Evolutionary conservation across 768 basidiomycete species (phyloP), one percentile per base, ranked within the genome.

Genomic region (Termitomyces sp.): DNA sequence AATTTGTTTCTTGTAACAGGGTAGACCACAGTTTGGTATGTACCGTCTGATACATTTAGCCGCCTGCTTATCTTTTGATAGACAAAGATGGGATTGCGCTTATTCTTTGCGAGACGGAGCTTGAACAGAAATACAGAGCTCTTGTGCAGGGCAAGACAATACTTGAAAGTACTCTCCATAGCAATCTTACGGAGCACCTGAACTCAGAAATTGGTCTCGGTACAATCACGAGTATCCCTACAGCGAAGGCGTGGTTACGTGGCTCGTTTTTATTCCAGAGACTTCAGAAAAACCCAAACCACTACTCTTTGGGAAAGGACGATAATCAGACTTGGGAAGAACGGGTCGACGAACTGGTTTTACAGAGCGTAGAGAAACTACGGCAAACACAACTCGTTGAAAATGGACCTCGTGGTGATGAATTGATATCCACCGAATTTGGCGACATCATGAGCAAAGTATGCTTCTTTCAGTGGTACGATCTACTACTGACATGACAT

Each of bases 201-300:
- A 98, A 98, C 64, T 93, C 93, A 2, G 96, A 99, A 71, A 88
- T 98, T 53, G 87, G 87, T 0, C 77, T 98, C 10, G 82, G 85
- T 2, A 94, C 95, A 0, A 94, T 99, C 63, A 83, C 77, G 3
- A 76, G 79, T 60, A 57, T 89, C 4, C 68, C 77, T 2, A 80
- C 79, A 6, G 96, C 93, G 1, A 88, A 88, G 61, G 72, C 77
- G 15, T 99, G 97, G 97, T 71, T 96, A 24, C 80, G 77, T 21
- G 83, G 79, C 53, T 90, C 95, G 0, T 99, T 98, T 70, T 72
- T 99, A 14, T 96, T 81, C 64, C 87, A 88, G 51, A 80, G 97
- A 21, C 84, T 99, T 54, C 81, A 84, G 60, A 84, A 85, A 67
- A 98, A 99, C 64, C 91, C 94, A 0, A 65, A 66, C 9, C 79